These are phyloP conservation scores for Lactarius sanguifluus DNA, from an alignment of 768 basidiomycete species.

Conservation along the genomic window DNA sequence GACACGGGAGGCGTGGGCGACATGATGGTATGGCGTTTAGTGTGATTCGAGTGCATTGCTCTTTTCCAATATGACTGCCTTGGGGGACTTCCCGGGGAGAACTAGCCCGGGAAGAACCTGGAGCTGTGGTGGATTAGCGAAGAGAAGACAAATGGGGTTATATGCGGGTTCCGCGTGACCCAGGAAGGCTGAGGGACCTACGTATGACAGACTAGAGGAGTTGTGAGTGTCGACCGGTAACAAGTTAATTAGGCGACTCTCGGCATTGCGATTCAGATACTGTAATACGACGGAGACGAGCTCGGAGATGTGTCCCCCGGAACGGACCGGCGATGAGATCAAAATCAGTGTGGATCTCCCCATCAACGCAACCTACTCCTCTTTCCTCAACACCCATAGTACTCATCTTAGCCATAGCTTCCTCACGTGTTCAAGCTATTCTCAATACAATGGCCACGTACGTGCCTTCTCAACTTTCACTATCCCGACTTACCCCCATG, in stretches of 20 bases:
- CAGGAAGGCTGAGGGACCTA: not conserved
- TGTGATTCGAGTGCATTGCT: slow-evolving; percentile 8
- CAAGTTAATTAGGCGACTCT: not conserved
- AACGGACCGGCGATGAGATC: slow-evolving; percentile 20
- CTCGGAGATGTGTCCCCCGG: not conserved
- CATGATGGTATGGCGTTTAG: not conserved
- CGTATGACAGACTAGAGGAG: not conserved
- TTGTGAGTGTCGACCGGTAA: not conserved
- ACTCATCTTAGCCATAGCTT: slow-evolving; percentile 24
- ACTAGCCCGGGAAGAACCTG: not conserved
- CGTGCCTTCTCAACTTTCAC: slow-evolving; percentile 45
- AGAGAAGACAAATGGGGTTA: not conserved
- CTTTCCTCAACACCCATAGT: slow-evolving; percentile 27
- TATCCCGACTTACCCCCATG: slow-evolving; percentile 28
- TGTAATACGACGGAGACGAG: not conserved
- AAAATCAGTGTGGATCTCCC: slow-evolving; percentile 12
- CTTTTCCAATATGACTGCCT: not conserved
- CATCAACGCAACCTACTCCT: slow-evolving; percentile 1
- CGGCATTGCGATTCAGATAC: not conserved
- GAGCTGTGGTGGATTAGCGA: not conserved
- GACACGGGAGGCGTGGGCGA: not conserved
- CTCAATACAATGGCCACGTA: slow-evolving; percentile 45
- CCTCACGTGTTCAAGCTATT: slow-evolving; percentile 38
- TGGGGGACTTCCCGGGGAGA: not conserved
- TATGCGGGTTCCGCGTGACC: not conserved